A percentile compares a stretch with the other conserved stretches of the same genome.
These are phyloP conservation scores for Penicillium salamii DNA, from an alignment of 495 filamentous ascomycete genomes.

Conservation along the genomic window DNA sequence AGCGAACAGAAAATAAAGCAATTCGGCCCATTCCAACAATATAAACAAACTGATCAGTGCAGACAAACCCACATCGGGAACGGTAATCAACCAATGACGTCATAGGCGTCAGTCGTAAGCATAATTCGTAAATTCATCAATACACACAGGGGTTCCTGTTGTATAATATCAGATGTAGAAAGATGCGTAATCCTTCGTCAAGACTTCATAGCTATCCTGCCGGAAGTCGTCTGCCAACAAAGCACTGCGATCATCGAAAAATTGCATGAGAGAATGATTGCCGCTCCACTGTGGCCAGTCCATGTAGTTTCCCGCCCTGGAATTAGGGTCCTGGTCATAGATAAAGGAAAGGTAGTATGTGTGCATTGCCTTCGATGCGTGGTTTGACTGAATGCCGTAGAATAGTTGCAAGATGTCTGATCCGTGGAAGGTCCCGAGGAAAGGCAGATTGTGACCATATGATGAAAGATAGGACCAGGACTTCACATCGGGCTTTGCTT, in stretches of 20 bases:
- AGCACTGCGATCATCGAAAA: conserved; percentile 41
- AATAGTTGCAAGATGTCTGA: conserved; percentile 66
- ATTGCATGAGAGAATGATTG: conserved; percentile 54
- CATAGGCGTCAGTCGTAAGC: not conserved
- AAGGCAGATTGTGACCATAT: conserved; percentile 64
- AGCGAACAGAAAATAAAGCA: too few species aligned
- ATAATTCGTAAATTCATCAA: conserved; percentile 1
- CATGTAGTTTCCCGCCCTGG: conserved; percentile 30
- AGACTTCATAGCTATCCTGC: conserved; percentile 42
- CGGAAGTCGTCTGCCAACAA: conserved; percentile 62
- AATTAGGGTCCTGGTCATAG: conserved; percentile 63
- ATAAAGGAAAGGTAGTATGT: conserved; percentile 66
- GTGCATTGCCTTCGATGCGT: conserved; percentile 56
- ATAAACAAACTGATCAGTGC: too few species aligned
- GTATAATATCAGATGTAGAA: conserved; percentile 59
- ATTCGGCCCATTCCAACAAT: too few species aligned
- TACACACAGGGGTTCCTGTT: too few species aligned
- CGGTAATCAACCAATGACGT: too few species aligned
- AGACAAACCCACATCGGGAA: not conserved
- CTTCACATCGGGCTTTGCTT: conserved; percentile 52
- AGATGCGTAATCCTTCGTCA: conserved; percentile 40
- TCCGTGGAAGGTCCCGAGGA: conserved; percentile 72
- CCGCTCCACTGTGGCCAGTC: conserved; percentile 63
- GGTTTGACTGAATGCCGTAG: conserved; percentile 57
- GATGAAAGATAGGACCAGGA: conserved; percentile 70